phyloP scores from a whole-genome alignment of 257 asterid species.

The Gentiana straminea region DNA sequence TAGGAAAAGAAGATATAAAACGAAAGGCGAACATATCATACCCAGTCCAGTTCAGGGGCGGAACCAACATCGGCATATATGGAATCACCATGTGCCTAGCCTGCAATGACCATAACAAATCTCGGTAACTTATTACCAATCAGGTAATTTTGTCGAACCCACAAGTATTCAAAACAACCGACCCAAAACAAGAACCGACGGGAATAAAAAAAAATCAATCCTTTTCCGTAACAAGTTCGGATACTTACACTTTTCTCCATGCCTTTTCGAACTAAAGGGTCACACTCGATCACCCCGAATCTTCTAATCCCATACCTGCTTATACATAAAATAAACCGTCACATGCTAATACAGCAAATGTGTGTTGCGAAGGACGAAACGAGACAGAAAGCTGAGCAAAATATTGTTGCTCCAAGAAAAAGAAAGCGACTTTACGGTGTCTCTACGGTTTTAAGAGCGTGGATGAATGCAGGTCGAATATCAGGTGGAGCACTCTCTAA shows the following conservation, averaged over 20 bases:
- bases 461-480: constrained; percentile 87
- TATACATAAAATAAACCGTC: neutral
- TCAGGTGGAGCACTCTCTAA: constrained; percentile 69
- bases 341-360: neutral
- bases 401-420: too few relatives aligned
- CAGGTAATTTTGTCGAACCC: neutral
- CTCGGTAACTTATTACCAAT: neutral
- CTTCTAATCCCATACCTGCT: constrained; percentile 64
- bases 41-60: constrained; percentile 93
- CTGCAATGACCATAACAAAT: constrained; percentile 32
- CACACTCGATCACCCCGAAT: constrained; percentile 93
- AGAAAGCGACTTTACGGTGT: constrained; percentile 27
- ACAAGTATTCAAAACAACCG: neutral
- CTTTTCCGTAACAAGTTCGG: neutral
- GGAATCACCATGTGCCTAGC: constrained; percentile 99
- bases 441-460: constrained; percentile 60
- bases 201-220: neutral
- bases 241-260: constrained; percentile 79
- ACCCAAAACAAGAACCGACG: neutral
- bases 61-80: constrained; percentile 96
- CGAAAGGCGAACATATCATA: constrained; percentile 20
- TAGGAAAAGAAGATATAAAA: neutral
- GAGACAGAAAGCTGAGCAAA: neutral
- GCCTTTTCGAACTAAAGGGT: constrained; percentile 90
- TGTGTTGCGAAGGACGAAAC: neutral